phyloP scores from a whole-genome alignment of 352 stramenopile species.

The Phytopythium vexans region DNA sequence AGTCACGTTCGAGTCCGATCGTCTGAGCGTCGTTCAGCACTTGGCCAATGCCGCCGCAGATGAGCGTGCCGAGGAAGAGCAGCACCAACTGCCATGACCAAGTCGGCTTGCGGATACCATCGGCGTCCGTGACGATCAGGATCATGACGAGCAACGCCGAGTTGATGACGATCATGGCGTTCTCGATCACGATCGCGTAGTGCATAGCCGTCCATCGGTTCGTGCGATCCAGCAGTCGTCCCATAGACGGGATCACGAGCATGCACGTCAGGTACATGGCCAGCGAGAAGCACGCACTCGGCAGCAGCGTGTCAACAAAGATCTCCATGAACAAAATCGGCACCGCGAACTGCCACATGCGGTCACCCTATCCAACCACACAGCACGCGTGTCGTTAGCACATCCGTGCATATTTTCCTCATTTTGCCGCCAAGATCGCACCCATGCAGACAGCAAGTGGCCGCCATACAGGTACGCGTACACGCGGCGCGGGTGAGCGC shows the following conservation, averaged over 20 bases:
- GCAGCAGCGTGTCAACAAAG: slow-evolving; percentile 78
- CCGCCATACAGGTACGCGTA: slow-evolving; percentile 68
- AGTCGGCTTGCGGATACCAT: slow-evolving; percentile 44
- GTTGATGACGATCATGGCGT: slow-evolving; percentile 66
- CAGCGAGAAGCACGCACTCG: slow-evolving; percentile 69
- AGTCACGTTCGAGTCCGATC: slow-evolving; percentile 81
- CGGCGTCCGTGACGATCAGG: slow-evolving; percentile 49
- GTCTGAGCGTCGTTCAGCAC: slow-evolving; percentile 81
- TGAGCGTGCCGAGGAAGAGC: slow-evolving; percentile 48
- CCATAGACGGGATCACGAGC: slow-evolving; percentile 61
- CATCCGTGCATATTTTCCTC: not conserved
- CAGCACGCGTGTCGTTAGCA: slow-evolving; percentile 1
- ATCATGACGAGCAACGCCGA: slow-evolving; percentile 53
- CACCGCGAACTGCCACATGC: slow-evolving; percentile 81
- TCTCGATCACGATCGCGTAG: slow-evolving; percentile 69
- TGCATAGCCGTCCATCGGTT: slow-evolving; percentile 71
- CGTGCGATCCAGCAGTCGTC: slow-evolving; percentile 52
- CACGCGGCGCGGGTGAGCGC: slow-evolving; percentile 24
- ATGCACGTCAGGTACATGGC: slow-evolving; percentile 75
- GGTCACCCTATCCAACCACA: slow-evolving; percentile 42
- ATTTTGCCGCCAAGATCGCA: slow-evolving; percentile 13
- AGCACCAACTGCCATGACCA: slow-evolving; percentile 49
- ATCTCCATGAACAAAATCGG: slow-evolving; percentile 87
- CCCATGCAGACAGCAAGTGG: slow-evolving; percentile 79
- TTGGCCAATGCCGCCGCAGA: slow-evolving; percentile 71